Evolutionary conservation across 1,139 yeast genomes (phyloP).

Genomic region (Arxiozyma slooffiae): DNA sequence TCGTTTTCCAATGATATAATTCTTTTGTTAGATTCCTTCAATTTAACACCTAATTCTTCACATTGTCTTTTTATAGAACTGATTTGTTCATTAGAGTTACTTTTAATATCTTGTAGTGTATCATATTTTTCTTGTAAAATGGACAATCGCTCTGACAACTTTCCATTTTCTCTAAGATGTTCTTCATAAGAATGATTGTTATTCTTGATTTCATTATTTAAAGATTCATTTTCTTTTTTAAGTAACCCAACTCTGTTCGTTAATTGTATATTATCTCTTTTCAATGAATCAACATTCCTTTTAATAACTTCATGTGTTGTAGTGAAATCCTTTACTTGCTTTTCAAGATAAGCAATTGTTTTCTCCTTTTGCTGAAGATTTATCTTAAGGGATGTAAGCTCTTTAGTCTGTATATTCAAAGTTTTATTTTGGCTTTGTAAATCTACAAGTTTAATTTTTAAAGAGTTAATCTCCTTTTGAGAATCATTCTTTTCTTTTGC

Average conservation of each 20-base stretch:
- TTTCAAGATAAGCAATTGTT: conserved; percentile 38
- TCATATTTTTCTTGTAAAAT: conserved; percentile 46
- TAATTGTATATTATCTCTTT: conserved; percentile 24
- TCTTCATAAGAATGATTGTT: conserved; percentile 37
- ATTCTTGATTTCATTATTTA: conserved; percentile 37
- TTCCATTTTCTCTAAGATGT: conserved; percentile 47
- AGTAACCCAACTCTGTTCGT: conserved; percentile 27
- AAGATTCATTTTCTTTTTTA: conserved; percentile 31
- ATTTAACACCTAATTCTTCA: conserved; percentile 63
- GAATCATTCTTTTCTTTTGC: conserved; percentile 19
- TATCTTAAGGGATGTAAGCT: conserved; percentile 15
- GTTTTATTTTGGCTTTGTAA: conserved; percentile 36
- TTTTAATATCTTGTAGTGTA: conserved; percentile 38
- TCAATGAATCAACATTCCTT: conserved; percentile 16
- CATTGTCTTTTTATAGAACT: conserved; percentile 59
- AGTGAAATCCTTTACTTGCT: conserved; percentile 34
- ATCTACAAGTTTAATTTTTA: conserved; percentile 32
- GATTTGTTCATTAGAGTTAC: conserved; percentile 43
- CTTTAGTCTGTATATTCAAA: conserved; percentile 19
- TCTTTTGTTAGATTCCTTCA: conserved; percentile 52
- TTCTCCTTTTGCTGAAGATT: conserved; percentile 39
- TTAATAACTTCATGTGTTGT: conserved; percentile 23
- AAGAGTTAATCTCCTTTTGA: neutral
- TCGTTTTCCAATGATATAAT: conserved; percentile 73
- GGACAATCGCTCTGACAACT: conserved; percentile 40